Conservation (phyloP, 441 rosid species). For the Metrosideros polymorpha region DNA sequence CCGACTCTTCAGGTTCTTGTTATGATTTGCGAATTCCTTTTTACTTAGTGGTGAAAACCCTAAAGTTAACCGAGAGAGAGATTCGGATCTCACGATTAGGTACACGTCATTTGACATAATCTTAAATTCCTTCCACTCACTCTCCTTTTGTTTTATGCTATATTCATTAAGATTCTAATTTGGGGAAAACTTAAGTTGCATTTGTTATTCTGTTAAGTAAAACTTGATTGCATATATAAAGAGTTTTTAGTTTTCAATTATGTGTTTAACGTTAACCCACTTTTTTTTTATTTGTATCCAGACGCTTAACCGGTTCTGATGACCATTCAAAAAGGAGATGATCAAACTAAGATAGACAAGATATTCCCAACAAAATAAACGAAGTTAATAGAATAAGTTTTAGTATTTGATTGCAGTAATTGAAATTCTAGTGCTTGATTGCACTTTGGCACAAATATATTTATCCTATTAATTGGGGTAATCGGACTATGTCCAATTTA, state of each 20-base stretch:
- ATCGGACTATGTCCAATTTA: not conserved
- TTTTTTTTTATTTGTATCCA: not conserved
- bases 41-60: not conserved
- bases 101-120: not conserved
- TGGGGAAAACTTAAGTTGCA: not conserved
- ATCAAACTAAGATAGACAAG: too few relatives aligned
- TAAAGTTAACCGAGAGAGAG: accelerated
- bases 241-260: not conserved
- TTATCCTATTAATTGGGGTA: not conserved
- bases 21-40: not conserved
- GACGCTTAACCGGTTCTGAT: not conserved
- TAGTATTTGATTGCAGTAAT: not conserved
- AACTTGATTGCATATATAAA: not conserved
- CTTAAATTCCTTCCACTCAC: not conserved
- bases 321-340: not conserved
- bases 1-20: too few relatives aligned
- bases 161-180: not conserved
- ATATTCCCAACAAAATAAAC: too few relatives aligned
- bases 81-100: not conserved
- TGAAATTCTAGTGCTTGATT: accelerated
- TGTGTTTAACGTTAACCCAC: not conserved
- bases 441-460: not conserved
- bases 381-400: too few relatives aligned
- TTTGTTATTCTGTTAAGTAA: not conserved
- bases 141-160: too few relatives aligned